Evolutionary conservation across 495 filamentous ascomycete genomes (phyloP).

Genomic region (Evernia prunastri): DNA sequence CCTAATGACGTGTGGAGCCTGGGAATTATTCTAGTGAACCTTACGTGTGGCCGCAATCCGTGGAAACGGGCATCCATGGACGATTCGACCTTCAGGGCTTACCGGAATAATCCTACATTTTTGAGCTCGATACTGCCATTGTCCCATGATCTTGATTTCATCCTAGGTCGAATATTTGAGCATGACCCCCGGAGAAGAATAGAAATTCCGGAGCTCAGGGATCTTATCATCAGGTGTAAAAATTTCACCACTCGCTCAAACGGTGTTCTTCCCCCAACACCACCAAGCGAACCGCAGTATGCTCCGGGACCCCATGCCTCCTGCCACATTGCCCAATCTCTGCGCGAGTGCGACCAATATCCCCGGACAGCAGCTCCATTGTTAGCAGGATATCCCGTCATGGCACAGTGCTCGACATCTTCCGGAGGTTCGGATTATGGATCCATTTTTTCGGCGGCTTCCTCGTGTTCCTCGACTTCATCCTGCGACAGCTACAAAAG

Average conservation of each 20-base stretch:
- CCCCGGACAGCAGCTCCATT: neutral
- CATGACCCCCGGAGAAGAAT: slow-evolving; percentile 80
- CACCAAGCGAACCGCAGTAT: slow-evolving; percentile 15
- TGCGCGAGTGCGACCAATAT: neutral
- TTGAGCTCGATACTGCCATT: slow-evolving; percentile 88
- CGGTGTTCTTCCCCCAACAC: slow-evolving; percentile 14
- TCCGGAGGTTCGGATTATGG: slow-evolving; percentile 15
- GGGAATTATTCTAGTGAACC: slow-evolving; percentile 93
- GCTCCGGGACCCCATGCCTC: neutral
- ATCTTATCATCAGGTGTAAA: slow-evolving; percentile 68
- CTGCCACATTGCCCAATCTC: neutral
- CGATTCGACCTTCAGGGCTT: slow-evolving; percentile 94
- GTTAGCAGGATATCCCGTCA: slow-evolving; percentile 9
- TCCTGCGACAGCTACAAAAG: slow-evolving; percentile 13
- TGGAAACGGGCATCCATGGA: slow-evolving; percentile 93
- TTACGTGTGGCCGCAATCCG: slow-evolving; percentile 96
- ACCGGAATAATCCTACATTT: slow-evolving; percentile 77
- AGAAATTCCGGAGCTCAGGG: slow-evolving; percentile 72
- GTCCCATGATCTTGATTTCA: slow-evolving; percentile 81
- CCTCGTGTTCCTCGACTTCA: slow-evolving; percentile 16
- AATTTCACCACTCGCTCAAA: slow-evolving; percentile 53
- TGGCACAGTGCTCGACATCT: slow-evolving; percentile 11
- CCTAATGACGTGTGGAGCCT: slow-evolving; percentile 98
- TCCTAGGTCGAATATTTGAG: slow-evolving; percentile 85
- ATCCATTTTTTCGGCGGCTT: slow-evolving; percentile 13